These are phyloP conservation scores for Asterionellopsis glacialis DNA, from an alignment of 108 stramenopile species.

Conservation along the genomic window DNA sequence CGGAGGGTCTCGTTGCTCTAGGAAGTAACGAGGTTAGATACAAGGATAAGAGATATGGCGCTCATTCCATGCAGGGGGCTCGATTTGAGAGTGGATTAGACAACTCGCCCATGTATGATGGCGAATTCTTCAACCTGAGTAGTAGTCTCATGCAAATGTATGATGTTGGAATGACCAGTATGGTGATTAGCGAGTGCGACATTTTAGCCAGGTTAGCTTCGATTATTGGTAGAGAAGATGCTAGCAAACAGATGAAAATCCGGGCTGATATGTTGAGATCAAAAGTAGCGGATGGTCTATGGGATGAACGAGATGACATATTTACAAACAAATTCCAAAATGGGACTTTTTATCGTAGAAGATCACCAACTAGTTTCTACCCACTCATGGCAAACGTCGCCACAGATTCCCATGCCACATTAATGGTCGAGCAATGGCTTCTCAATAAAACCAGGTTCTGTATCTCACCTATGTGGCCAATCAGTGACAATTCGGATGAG, in stretches of 20 bases:
- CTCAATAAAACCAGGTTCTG: slow-evolving; percentile 23
- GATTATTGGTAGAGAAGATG: slow-evolving; percentile 11
- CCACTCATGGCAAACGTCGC: slow-evolving; percentile 4
- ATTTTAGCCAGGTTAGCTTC: slow-evolving; percentile 11
- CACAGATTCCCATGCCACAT: slow-evolving; percentile 6
- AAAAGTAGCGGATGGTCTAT: slow-evolving; percentile 5
- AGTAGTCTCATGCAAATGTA: slow-evolving; percentile 17
- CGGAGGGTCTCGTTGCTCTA: slow-evolving; percentile 16
- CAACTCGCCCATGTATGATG: slow-evolving; percentile 33
- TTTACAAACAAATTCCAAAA: slow-evolving; percentile 20
- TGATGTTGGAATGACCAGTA: slow-evolving; percentile 24
- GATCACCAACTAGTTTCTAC: slow-evolving; percentile 25
- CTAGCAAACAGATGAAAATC: not conserved
- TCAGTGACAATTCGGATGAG: slow-evolving; percentile 9
- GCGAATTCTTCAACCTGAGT: slow-evolving; percentile 12
- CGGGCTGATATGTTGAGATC: slow-evolving; percentile 11
- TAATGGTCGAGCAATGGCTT: slow-evolving; percentile 16
- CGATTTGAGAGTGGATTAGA: slow-evolving; percentile 27
- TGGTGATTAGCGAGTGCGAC: slow-evolving; percentile 12
- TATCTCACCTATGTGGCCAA: slow-evolving; percentile 4
- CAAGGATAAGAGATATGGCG: not conserved
- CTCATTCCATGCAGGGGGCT: slow-evolving; percentile 18
- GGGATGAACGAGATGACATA: slow-evolving; percentile 16
- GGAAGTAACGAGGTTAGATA: slow-evolving; percentile 10
- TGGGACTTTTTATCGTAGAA: slow-evolving; percentile 8